Evolutionary conservation across 257 asterid genomes (phyloP), one percentile per base, ranked within the genome.

Genomic region (Penstemon newberryi): DNA sequence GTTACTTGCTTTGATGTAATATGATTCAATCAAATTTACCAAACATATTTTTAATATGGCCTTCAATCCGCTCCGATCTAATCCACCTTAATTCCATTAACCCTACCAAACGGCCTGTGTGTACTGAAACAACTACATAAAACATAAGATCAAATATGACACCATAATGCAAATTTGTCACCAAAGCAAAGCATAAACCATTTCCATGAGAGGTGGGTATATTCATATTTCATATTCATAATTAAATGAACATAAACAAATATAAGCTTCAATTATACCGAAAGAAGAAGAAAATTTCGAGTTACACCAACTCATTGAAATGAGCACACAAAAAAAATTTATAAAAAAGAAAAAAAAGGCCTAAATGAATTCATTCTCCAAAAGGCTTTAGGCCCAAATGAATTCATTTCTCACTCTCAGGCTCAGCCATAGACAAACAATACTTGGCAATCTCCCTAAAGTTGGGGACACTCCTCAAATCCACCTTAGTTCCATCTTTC

Each of bases 401-500:
- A 25, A 25, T 25, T 25, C 33, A 25, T 11, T 60, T 82, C 89
- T 69, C 44, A 60, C 2, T 84, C 61, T 80, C 89, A 62, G 89
- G 85, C 96, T 80, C 84, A 65, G 96, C 86, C 99, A 93, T 83
- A 9, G 89, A 53, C 64, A 88, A 82, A 57, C 95, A 88, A 54
- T 88, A 93, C 66, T 85, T 93, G 2, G 99, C 97, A 78, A 93
- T 90, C 79, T 93, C 96, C 66, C 99, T 88, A 70, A 93, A 93
- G 73, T 90, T 88, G 5, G 99, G 99, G 69, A 93, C 97, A 73
- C 99, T 90, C 74, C 99, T 84, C 64, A 93, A 76, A 76, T 93
- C 99, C 59, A 93, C 95, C 82, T 81, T 87, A 0, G 96, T 87
- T 0, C 97, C 99, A 78, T 93, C 97, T 46, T 67, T 89, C 67